Base-by-base conservation (phyloP, 148 eudicot genomes). In the Limonium bicolor region DNA sequence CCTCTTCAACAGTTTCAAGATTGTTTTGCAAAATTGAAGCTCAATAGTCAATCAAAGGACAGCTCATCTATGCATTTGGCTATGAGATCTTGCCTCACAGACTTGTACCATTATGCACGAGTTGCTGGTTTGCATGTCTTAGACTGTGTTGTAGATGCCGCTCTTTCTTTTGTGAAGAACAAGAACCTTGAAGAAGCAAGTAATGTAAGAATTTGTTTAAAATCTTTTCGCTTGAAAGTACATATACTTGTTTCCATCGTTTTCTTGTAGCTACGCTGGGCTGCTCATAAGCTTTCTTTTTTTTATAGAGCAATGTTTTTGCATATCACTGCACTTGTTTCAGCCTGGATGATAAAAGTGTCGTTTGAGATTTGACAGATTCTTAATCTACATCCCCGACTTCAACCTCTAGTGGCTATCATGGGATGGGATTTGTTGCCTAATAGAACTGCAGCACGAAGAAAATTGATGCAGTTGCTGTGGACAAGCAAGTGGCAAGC, bases 391-490 rank as follows among this genome's bases (percentile, higher is more conserved):
- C 84, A 80, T 61, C 95, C 97, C 6, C 73, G 76, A 53, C 97
- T 90, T 71, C 97, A 73, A 69, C 95, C 97, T 49, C 70, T 90
- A 43, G 84, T 90, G 56, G 93, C 84, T 58, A 86, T 76, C 57
- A 60, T 90, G 77, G 97, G 95, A 41, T 90, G 97, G 97, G 97
- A 90, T 75, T 65, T 90, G 40, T 71, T 90, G 78, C 63, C 84
- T 53, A 78, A 77, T 36, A 84, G 77, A 66, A 90, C 93, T 50
- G 62, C 55, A 54, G 62, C 70, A 20, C 74, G 95, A 59, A 84
- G 77, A 61, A 77, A 69, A 56, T 57, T 90, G 55, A 75, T 90
- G 97, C 74, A 80, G 59, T 69, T 81, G 61, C 55, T 84, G 48
- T 90, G 97, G 97, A 70, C 87, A 39, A 80, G 84, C 68, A 84